Conservation (phyloP, 345 rosid genomes). For the Linum usitatissimum region DNA sequence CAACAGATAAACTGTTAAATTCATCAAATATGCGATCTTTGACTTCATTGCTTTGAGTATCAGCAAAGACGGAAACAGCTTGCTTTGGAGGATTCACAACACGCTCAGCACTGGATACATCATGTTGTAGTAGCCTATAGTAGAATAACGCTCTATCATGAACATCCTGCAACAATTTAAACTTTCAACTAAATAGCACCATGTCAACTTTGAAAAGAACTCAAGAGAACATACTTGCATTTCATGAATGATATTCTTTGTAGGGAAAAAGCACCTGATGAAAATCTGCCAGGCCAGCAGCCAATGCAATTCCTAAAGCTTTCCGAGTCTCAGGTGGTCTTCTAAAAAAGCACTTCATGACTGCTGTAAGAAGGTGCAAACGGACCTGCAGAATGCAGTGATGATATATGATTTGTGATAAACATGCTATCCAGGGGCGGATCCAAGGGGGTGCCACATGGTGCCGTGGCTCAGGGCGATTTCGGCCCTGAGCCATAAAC, state of each 20-base stretch:
- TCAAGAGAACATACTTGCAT: neutral
- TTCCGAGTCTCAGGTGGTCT: slow-evolving; percentile 94
- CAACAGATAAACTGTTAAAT: slow-evolving; percentile 86
- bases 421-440: too few species aligned
- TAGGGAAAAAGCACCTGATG: slow-evolving; percentile 49
- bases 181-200: slow-evolving; percentile 13
- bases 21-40: slow-evolving; percentile 95
- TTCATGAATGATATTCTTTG: neutral
- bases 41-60: slow-evolving; percentile 91
- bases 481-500: too few species aligned
- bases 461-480: too few species aligned
- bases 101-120: slow-evolving; percentile 66
- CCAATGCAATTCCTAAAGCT: slow-evolving; percentile 75
- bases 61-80: slow-evolving; percentile 96
- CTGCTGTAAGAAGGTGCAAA: slow-evolving; percentile 88
- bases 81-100: slow-evolving; percentile 95
- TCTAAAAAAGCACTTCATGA: slow-evolving; percentile 91
- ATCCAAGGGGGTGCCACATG: too few species aligned
- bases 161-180: slow-evolving; percentile 62
- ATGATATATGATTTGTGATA: neutral
- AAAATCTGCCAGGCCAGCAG: slow-evolving; percentile 79
- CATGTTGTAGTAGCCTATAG: slow-evolving; percentile 73
- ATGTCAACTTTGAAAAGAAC: neutral
- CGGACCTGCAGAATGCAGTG: slow-evolving; percentile 56
- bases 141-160: slow-evolving; percentile 98